Evolutionary conservation across 2,329 filamentous ascomycete genomes (phyloP), one percentile per base, ranked within the genome.

Genomic region (Parafenestella ontariensis): DNA sequence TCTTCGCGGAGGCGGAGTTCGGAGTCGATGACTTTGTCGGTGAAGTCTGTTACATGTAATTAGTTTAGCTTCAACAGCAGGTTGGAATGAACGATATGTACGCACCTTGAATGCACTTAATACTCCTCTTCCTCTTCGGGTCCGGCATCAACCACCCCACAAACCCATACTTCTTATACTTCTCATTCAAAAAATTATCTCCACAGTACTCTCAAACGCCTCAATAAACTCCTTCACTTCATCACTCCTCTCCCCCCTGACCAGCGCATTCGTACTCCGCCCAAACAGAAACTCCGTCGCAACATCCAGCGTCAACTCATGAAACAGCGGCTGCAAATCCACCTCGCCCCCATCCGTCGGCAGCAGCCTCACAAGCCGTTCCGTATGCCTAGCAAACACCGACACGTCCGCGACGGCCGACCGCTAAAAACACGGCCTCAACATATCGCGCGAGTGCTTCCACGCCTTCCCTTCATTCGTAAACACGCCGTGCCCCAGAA

Each of bases 241-340:
- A 10, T 42, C 26, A 9, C 59, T 48, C 13, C 46, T 31, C 5
- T 23, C 52, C 1, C 41, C 34, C 11, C 41, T 21, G 18, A 45
- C 47, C 11, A 67, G 42, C 0, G 46, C 34, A 29, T 65, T 41
- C 11, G 67, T 68, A 23, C 68, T 68, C 17, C 49, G 49, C 0
- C 68, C 69, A 45, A 72, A 68, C n/a, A 72, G 42, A 46, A 71
- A 62, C 26, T 71, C 66, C 0, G 64, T 67, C 3, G 67, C 55
- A 13, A 66, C 50, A 40, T 72, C 66, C 49, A 72, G 29, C n/a
- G 58, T 58, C 3, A 70, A 51, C 3, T 64, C 45, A 17, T 68
- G 65, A 29, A 74, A 66, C 7, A 70, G 43, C 9, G 64, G 63
- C 41, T 69, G 63, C 17, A 73, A 46, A 42, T 73, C 64, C 3